Conservation (phyloP, 1,139 yeast genomes). For the Blastobotrys buckinghamii region DNA sequence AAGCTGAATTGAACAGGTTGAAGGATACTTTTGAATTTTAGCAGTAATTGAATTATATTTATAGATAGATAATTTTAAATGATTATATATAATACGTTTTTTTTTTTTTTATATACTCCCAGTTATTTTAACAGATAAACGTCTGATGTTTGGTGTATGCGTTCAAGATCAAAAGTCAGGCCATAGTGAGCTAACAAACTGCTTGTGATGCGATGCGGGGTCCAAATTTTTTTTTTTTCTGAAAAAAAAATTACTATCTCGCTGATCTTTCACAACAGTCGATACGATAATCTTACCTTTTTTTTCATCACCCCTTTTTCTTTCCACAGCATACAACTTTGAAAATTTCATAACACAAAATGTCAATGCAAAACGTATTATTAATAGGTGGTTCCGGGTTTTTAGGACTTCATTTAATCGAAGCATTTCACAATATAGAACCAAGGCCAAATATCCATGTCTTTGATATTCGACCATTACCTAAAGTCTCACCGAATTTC, state of each 20-base stretch:
- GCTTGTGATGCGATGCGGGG: too few species aligned
- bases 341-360: too few species aligned
- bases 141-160: too few species aligned
- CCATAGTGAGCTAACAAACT: background rate
- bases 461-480: constrained; percentile 85
- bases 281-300: background rate
- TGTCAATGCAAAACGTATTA: constrained; percentile 7
- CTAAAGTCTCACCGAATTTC: constrained; percentile 57
- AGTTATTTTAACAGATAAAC: too few species aligned
- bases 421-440: constrained; percentile 63
- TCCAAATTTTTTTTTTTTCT: too few species aligned
- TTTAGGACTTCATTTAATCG: constrained; percentile 83
- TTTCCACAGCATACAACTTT: background rate
- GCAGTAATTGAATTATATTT: background rate
- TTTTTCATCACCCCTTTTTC: background rate
- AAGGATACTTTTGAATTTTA: constrained; percentile 2
- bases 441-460: constrained; percentile 78
- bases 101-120: background rate
- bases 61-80: background rate
- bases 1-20: constrained; percentile 2
- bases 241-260: too few species aligned
- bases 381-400: constrained; percentile 95
- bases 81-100: too few species aligned
- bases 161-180: background rate
- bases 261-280: background rate